Evolutionary conservation across 1,139 yeast genomes (phyloP).

Genomic region (Lipomyces yarrowii): DNA sequence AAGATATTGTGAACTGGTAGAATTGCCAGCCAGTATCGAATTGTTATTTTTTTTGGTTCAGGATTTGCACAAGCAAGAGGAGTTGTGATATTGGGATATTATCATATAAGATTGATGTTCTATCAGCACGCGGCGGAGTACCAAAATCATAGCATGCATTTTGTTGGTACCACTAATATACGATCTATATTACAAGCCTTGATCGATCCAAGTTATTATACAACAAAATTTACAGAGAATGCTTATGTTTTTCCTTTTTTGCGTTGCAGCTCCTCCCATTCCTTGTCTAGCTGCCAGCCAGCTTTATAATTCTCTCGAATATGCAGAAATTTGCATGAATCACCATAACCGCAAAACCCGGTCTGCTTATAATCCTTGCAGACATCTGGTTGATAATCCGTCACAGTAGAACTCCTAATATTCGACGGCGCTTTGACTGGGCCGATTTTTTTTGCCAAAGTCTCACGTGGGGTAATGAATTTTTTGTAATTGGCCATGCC

Average conservation of each 20-base stretch:
- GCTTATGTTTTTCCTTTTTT: slow-evolving; percentile 19
- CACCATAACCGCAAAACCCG: slow-evolving; percentile 97
- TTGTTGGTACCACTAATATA: neutral
- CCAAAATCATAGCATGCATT: neutral
- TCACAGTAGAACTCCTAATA: slow-evolving; percentile 69
- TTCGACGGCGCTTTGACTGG: slow-evolving; percentile 54
- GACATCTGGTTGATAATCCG: slow-evolving; percentile 91
- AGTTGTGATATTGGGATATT: neutral
- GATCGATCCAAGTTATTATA: neutral
- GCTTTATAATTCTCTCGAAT: slow-evolving; percentile 82
- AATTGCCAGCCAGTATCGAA: neutral
- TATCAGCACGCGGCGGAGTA: neutral
- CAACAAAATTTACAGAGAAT: neutral
- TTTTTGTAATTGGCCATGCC: slow-evolving; percentile 43
- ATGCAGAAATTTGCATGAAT: slow-evolving; percentile 94
- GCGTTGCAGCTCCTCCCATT: slow-evolving; percentile 59
- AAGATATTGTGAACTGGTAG: slow-evolving; percentile 85
- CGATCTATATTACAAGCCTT: neutral
- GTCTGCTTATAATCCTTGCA: slow-evolving; percentile 91
- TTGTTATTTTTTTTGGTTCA: neutral
- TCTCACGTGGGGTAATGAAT: slow-evolving; percentile 28
- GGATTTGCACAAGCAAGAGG: neutral
- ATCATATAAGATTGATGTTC: neutral
- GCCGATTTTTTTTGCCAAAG: slow-evolving; percentile 37
- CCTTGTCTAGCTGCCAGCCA: slow-evolving; percentile 67